Conservation (phyloP, 1,284 basidiomycete genomes). For the Gomphus bonarii region DNA sequence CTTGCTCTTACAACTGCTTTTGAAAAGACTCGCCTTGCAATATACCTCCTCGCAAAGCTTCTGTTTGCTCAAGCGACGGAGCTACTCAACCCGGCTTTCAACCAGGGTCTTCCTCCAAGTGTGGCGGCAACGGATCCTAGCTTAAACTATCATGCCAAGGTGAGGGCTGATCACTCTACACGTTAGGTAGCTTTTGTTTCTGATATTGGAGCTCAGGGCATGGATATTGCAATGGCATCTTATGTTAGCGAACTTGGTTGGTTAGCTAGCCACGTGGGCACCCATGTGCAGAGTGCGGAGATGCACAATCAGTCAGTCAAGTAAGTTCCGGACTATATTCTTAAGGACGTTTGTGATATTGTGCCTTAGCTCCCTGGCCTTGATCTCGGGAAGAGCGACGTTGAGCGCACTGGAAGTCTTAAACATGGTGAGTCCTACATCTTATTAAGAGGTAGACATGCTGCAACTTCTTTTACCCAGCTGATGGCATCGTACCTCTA, state of each 20-base stretch:
- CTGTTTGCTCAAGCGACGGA: conserved; percentile 80
- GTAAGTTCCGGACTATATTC: conserved; percentile 29
- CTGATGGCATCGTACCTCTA: conserved; percentile 69
- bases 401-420: conserved; percentile 68
- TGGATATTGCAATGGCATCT: conserved; percentile 77
- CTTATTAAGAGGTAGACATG: neutral
- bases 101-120: conserved; percentile 72
- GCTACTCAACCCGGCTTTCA: conserved; percentile 73
- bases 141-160: conserved; percentile 73
- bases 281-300: conserved; percentile 77
- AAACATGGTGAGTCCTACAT: conserved; percentile 30
- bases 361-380: conserved; percentile 55
- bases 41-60: conserved; percentile 77
- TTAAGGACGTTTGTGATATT: neutral
- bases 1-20: conserved; percentile 82
- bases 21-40: conserved; percentile 76
- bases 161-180: neutral
- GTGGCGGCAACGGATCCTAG: conserved; percentile 77
- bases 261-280: conserved; percentile 76
- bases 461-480: neutral
- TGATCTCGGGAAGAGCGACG: conserved; percentile 73
- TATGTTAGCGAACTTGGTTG: conserved; percentile 76
- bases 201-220: conserved; percentile 29
- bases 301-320: conserved; percentile 86
- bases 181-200: neutral